A percentile compares a stretch with the other conserved stretches of the same genome.
phyloP scores from a whole-genome alignment of 768 basidiomycete species.

The Mycena floridula region DNA sequence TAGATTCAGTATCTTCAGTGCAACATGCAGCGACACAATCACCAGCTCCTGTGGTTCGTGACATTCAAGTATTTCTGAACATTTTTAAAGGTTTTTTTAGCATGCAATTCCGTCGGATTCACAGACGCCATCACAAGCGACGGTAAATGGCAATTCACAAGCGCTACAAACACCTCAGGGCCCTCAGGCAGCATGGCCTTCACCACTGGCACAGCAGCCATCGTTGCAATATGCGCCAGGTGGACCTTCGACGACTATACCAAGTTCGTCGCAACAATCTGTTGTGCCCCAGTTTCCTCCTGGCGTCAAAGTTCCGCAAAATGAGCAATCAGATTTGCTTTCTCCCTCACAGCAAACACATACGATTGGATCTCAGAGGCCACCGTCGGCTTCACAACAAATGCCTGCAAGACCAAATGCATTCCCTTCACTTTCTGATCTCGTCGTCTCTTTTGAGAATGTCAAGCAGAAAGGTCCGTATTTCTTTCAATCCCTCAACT shows the following conservation, averaged over 20 bases:
- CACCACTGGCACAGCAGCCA: slow-evolving; percentile 44
- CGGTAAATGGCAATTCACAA: slow-evolving; percentile 18
- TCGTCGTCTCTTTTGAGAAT: slow-evolving; percentile 91
- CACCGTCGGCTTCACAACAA: slow-evolving; percentile 48
- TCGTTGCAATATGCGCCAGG: slow-evolving; percentile 24
- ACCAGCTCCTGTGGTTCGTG: slow-evolving; percentile 36
- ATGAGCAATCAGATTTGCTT: slow-evolving; percentile 31
- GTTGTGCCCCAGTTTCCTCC: slow-evolving; percentile 53
- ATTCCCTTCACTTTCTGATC: slow-evolving; percentile 84
- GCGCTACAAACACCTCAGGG: slow-evolving; percentile 9
- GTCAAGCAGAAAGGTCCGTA: slow-evolving; percentile 93
- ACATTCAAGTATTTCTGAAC: slow-evolving; percentile 4
- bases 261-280: slow-evolving; percentile 21
- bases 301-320: slow-evolving; percentile 53
- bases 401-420: slow-evolving; percentile 35
- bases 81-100: slow-evolving; percentile 26
- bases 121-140: slow-evolving; percentile 28
- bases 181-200: slow-evolving; percentile 19
- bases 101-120: slow-evolving; percentile 29
- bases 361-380: too few species aligned
- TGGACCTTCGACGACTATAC: slow-evolving; percentile 16
- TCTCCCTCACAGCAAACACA: slow-evolving; percentile 6
- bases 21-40: slow-evolving; percentile 35
- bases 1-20: slow-evolving; percentile 43
- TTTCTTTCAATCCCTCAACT: neutral